phyloP scores from a whole-genome alignment of 2,329 filamentous ascomycete species.

The Dendryphion nanum region DNA sequence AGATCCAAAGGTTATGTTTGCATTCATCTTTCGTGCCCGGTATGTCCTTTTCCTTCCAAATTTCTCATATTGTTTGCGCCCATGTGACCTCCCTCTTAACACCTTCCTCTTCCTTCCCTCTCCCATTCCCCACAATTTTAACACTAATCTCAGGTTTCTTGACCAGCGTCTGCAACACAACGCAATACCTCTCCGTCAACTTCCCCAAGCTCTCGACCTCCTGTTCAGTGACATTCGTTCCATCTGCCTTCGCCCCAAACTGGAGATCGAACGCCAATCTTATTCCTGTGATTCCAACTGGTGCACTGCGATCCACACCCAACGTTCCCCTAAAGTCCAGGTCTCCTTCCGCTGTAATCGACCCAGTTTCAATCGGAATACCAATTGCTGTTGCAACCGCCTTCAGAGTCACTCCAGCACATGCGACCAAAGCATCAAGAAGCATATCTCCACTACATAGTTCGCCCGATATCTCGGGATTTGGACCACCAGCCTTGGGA shows the following conservation, averaged over 20 bases:
- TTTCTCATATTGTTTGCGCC: conserved; percentile 3
- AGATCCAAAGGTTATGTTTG: too few relatives aligned
- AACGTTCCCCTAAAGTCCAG: conserved; percentile 51
- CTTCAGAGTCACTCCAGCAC: conserved; percentile 52
- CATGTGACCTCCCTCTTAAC: conserved; percentile 17
- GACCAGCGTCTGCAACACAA: conserved; percentile 36
- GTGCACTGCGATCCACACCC: conserved; percentile 47
- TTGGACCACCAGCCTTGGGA: conserved; percentile 47
- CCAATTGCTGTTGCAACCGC: conserved; percentile 50
- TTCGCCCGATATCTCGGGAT: conserved; percentile 45
- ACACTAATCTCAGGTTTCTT: conserved; percentile 32
- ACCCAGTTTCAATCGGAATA: conserved; percentile 45
- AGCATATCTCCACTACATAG: conserved; percentile 53
- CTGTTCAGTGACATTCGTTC: conserved; percentile 39
- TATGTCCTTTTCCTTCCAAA: too few relatives aligned
- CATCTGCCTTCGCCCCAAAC: conserved; percentile 31
- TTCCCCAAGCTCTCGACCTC: conserved; percentile 47
- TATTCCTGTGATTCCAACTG: conserved; percentile 50
- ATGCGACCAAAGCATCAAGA: conserved; percentile 51
- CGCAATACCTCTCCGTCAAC: conserved; percentile 52
- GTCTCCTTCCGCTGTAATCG: conserved; percentile 47
- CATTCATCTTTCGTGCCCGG: too few relatives aligned
- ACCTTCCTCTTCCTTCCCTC: conserved; percentile 17
- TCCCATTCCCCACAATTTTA: conserved; percentile 18
- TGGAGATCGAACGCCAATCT: conserved; percentile 45